Conservation (phyloP, 2,329 filamentous ascomycete species). For the Trichophyton mentagrophytes region DNA sequence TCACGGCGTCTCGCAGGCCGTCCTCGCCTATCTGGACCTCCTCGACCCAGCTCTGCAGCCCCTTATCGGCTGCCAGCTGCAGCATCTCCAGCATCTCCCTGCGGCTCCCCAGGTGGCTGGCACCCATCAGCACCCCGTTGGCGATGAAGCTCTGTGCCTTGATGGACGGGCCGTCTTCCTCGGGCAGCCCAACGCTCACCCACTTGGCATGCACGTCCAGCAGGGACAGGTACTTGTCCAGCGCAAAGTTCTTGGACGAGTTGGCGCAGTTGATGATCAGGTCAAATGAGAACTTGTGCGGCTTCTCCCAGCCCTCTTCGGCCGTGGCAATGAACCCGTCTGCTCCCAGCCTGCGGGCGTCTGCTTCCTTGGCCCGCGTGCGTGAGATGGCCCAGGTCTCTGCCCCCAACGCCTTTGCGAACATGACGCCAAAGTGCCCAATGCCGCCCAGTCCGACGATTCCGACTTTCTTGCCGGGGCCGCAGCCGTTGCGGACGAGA, state of each 20-base stretch:
- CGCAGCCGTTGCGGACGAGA: slow-evolving; percentile 60
- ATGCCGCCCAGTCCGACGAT: slow-evolving; percentile 46
- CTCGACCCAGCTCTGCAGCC: slow-evolving; percentile 55
- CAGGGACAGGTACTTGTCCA: slow-evolving; percentile 54
- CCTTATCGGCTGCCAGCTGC: slow-evolving; percentile 56
- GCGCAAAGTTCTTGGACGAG: slow-evolving; percentile 55
- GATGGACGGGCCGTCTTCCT: slow-evolving; percentile 58
- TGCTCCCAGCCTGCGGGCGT: slow-evolving; percentile 47
- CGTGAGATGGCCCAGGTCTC: slow-evolving; percentile 52
- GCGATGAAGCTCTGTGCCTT: slow-evolving; percentile 60
- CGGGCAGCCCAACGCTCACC: slow-evolving; percentile 68
- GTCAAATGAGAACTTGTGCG: slow-evolving; percentile 43
- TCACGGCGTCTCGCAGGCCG: slow-evolving; percentile 56
- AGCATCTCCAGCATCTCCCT: slow-evolving; percentile 61
- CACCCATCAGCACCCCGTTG: slow-evolving; percentile 61
- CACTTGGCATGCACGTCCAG: slow-evolving; percentile 72
- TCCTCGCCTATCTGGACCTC: slow-evolving; percentile 60
- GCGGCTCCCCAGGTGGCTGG: slow-evolving; percentile 57
- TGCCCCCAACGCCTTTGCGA: slow-evolving; percentile 54
- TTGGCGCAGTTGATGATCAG: slow-evolving; percentile 63
- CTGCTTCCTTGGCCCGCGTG: slow-evolving; percentile 46
- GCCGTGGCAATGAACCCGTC: slow-evolving; percentile 48
- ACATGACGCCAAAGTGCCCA: slow-evolving; percentile 58
- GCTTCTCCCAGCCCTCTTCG: slow-evolving; percentile 46
- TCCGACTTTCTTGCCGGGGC: slow-evolving; percentile 46